These are phyloP conservation scores for Taphrina betulina DNA, from an alignment of 1,139 yeast species.

Conservation along the genomic window DNA sequence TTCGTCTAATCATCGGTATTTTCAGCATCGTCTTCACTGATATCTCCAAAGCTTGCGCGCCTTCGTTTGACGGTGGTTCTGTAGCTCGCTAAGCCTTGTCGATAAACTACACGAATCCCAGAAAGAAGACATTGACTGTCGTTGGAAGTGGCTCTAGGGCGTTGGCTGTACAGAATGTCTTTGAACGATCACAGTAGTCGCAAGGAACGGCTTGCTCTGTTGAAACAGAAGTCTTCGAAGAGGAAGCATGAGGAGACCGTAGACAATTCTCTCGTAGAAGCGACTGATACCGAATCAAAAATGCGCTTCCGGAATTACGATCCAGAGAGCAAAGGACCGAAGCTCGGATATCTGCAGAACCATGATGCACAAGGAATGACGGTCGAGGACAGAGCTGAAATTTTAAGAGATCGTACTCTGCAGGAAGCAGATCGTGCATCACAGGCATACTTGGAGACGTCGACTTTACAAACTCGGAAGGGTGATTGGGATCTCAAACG, in stretches of 20 bases:
- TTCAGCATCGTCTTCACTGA: no score
- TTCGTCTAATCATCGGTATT: no score
- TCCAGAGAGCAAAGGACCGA: slow-evolving; percentile 43
- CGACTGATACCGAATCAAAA: slow-evolving; percentile 2
- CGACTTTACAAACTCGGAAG: slow-evolving; percentile 43
- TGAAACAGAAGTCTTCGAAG: slow-evolving; percentile 19
- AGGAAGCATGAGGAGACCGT: slow-evolving; percentile 3
- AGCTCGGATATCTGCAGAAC: slow-evolving; percentile 43
- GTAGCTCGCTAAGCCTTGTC: no score
- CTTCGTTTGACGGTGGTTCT: no score
- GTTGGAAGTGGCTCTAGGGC: no score
- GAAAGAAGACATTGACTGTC: no score
- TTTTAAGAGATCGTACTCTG: slow-evolving; percentile 34
- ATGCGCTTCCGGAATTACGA: slow-evolving; percentile 45
- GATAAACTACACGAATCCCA: no score
- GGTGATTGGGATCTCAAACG: slow-evolving; percentile 49
- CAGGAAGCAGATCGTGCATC: slow-evolving; percentile 36
- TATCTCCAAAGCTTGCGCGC: no score
- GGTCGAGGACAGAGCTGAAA: slow-evolving; percentile 40
- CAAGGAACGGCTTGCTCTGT: slow-evolving; percentile 26
- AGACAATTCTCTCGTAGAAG: not conserved
- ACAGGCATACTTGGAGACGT: slow-evolving; percentile 31
- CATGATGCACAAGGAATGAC: slow-evolving; percentile 42
- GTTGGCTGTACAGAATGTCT: no score
- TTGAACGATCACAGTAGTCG: slow-evolving; percentile 25